Base-by-base conservation (phyloP, 768 basidiomycete species). In the Collybiopsis confluens region DNA sequence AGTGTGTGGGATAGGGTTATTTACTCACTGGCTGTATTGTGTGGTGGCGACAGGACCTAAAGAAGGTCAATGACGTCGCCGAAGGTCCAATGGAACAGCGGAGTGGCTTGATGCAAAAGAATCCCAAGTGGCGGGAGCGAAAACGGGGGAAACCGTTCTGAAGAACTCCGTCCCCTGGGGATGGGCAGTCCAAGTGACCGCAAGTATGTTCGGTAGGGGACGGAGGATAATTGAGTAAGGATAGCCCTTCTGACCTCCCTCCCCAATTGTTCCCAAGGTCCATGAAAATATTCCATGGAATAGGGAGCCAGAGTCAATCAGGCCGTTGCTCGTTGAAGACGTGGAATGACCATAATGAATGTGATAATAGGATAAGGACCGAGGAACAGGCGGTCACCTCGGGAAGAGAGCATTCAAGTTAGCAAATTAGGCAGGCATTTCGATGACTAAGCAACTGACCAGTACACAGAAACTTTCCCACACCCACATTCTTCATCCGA, bases 381-480 rank as follows among this genome's bases (percentile, higher is more conserved):
- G 30, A 33, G 30, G 30, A 33, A 33, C 30, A 13, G 13, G 30
- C 13, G 13, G 30, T 33, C 30, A 13, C 30, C 30, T 33, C 30
- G 30, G 30, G 13, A 5, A 6, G 30, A 33, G 30, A 33, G 30
- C 30, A 13, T 33, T n/a, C n/a, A 33, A 33, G 6, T 33, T 33
- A 33, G n/a, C n/a, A n/a, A n/a, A n/a, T n/a, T n/a, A n/a, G n/a
- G 45, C 30, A 18, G 45, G 10, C 16, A 9, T 26, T 23, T 16
- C 8, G 13, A 16, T 6, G 3, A 27, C 26, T 18, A 27, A 48
- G 47, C 20, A 35, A 20, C 47, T 48, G 35, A 35, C 30, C 35
- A 48, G 47, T 38, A 15, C 35, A 33, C 45, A 20, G 18, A 23
- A 27, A 35, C 6, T 33, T 52, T 52, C 51, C 21, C 51, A 52